phyloP scores from a whole-genome alignment of 83 land plant genomes.

The Thuja plicata region DNA sequence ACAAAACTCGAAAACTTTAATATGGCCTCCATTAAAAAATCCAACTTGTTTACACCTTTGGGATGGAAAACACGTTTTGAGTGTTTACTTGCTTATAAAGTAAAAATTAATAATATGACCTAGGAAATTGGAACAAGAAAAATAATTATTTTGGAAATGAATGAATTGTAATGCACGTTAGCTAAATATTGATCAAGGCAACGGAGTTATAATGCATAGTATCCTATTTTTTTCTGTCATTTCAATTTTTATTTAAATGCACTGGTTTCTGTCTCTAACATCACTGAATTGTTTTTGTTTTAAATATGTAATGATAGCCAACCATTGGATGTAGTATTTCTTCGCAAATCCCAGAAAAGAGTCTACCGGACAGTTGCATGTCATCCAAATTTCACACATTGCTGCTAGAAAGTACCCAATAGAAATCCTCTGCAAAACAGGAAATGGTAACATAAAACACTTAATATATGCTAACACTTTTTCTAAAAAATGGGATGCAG shows the following conservation, averaged over 20 bases:
- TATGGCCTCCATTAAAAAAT: background rate
- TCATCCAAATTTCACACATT: constrained; percentile 51
- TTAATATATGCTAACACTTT: background rate
- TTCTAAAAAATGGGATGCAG: background rate
- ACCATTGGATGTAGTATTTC: constrained; percentile 50
- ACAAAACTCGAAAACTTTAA: background rate
- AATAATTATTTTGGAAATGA: background rate
- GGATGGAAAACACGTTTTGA: background rate
- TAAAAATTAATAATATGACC: background rate
- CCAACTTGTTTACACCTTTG: background rate
- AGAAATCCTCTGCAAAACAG: constrained; percentile 49
- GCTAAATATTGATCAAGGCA: background rate
- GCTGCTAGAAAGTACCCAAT: constrained; percentile 59
- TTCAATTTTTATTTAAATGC: background rate
- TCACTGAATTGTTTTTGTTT: background rate
- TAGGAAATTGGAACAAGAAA: background rate
- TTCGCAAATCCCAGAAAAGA: constrained; percentile 31
- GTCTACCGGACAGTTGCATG: constrained; percentile 28
- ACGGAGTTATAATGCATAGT: background rate
- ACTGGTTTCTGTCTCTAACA: background rate
- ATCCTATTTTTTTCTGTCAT: background rate
- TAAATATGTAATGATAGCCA: constrained; percentile 17
- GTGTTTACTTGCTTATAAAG: background rate
- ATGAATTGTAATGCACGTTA: background rate
- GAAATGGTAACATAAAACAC: background rate